Evolutionary conservation across 441 rosid species (phyloP).

Genomic region (Biscutella auriculata): DNA sequence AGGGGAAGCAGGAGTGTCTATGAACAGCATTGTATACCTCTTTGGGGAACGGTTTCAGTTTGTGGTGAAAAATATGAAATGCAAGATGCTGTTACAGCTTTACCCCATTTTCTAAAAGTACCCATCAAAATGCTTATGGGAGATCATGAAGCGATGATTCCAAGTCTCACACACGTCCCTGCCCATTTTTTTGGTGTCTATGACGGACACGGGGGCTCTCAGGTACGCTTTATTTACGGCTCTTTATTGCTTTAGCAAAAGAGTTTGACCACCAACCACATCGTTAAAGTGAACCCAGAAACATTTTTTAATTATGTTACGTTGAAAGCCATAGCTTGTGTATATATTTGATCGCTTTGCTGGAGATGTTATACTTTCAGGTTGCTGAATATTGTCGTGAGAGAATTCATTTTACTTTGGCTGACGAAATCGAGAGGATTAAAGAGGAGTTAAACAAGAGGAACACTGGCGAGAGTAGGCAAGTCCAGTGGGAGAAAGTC

Average conservation of each 20-base stretch:
- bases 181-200: conserved; percentile 82
- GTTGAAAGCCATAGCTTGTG: conserved; percentile 14
- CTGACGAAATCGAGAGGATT: conserved; percentile 49
- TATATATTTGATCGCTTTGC: conserved; percentile 24
- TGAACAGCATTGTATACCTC: conserved; percentile 69
- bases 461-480: conserved; percentile 32
- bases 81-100: conserved; percentile 64
- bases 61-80: conserved; percentile 76
- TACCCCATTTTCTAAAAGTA: conserved; percentile 56
- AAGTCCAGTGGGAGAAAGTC: conserved; percentile 58
- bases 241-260: too few species aligned
- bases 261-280: too few species aligned
- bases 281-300: too few species aligned
- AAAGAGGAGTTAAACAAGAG: conserved; percentile 30
- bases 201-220: conserved; percentile 91
- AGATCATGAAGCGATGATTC: conserved; percentile 47
- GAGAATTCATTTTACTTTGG: conserved; percentile 53
- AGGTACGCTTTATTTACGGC: conserved; percentile 36
- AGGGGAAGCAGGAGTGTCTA: conserved; percentile 52
- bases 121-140: conserved; percentile 73
- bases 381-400: conserved; percentile 77
- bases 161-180: conserved; percentile 49
- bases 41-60: conserved; percentile 66
- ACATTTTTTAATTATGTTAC: too few species aligned
- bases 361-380: conserved; percentile 34